Percentiles rank a stretch among this genome's conserved stretches.
These are phyloP conservation scores for Trypanosoma lewisi DNA, from an alignment of 208 protist genomes.

Conservation along the genomic window DNA sequence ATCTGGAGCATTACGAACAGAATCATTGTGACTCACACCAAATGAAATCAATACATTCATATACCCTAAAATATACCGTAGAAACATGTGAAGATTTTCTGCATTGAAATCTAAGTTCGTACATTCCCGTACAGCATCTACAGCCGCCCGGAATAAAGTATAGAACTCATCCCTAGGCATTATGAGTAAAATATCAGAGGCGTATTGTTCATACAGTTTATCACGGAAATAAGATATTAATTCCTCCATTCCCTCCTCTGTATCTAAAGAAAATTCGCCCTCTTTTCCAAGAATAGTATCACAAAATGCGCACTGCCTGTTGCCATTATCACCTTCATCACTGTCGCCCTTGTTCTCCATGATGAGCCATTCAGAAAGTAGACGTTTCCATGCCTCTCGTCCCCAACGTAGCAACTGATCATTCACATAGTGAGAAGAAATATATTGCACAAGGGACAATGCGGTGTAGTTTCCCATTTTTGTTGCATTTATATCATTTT, in stretches of 20 bases:
- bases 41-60: slow-evolving; percentile 1
- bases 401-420: slow-evolving; percentile 3
- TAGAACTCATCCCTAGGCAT: slow-evolving; percentile 1
- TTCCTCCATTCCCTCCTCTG: neutral
- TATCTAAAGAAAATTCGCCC: too few species aligned
- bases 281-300: neutral
- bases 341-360: neutral
- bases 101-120: neutral
- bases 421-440: neutral
- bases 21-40: neutral
- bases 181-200: neutral
- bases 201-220: slow-evolving; percentile 10
- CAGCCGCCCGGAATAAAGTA: neutral
- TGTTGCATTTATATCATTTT: neutral
- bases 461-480: neutral
- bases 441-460: neutral
- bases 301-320: neutral
- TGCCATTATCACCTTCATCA: neutral
- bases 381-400: neutral
- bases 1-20: neutral
- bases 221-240: neutral
- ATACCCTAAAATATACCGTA: slow-evolving; percentile 14
- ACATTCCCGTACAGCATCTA: neutral
- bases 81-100: slow-evolving; percentile 8
- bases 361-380: slow-evolving; percentile 1